Evolutionary conservation across 495 filamentous ascomycete genomes (phyloP).

Genomic region (Cudoniella acicularis): DNA sequence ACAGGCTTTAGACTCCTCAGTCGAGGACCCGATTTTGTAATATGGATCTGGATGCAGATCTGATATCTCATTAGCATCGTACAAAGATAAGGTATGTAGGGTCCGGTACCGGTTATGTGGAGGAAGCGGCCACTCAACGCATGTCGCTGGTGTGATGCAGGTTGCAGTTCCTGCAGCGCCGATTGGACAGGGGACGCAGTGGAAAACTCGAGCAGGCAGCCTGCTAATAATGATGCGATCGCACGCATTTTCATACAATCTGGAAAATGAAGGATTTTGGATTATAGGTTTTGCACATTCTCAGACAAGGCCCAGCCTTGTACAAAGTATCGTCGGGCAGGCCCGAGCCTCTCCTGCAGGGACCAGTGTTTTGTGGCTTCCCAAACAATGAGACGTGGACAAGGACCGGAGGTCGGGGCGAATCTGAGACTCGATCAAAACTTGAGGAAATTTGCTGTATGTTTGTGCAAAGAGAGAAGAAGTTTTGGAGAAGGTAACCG

Average conservation of each 20-base stretch:
- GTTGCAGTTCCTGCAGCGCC: constrained; percentile 20
- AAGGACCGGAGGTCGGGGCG: not conserved
- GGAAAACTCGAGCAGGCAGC: constrained; percentile 15
- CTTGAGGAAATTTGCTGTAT: too few species aligned
- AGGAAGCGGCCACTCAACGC: constrained; percentile 77
- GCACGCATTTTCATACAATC: constrained; percentile 21
- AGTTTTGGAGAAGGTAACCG: too few species aligned
- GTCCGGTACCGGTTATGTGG: constrained; percentile 81
- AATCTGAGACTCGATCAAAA: not conserved
- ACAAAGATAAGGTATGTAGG: not conserved
- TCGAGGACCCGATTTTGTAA: constrained; percentile 74
- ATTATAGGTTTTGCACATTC: constrained; percentile 1
- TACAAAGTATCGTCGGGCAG: not conserved
- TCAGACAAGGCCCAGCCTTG: not conserved
- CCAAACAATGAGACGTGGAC: not conserved
- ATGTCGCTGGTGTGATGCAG: constrained; percentile 1
- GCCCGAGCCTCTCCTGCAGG: not conserved
- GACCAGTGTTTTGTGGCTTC: not conserved
- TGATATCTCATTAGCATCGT: constrained; percentile 30
- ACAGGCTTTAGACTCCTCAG: constrained; percentile 64
- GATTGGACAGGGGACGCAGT: constrained; percentile 15
- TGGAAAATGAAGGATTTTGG: constrained; percentile 4
- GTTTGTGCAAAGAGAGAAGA: too few species aligned
- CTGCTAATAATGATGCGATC: constrained; percentile 12
- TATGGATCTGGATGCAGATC: constrained; percentile 88